Evolutionary conservation across 305 asterid species (phyloP).

Genomic region (Salvia sclarea): DNA sequence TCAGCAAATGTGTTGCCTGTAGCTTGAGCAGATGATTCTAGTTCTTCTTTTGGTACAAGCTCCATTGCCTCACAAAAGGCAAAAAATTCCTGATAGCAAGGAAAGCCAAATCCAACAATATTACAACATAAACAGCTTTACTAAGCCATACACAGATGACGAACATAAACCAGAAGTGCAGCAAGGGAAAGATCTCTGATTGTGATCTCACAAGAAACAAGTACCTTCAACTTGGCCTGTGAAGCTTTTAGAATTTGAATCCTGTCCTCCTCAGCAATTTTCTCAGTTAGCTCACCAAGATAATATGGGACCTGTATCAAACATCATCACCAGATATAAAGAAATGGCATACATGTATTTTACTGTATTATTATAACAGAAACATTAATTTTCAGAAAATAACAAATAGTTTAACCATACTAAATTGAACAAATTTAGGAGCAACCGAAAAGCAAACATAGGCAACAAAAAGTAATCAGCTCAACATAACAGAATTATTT

Average conservation of each 20-base stretch:
- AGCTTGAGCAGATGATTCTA: slow-evolving; percentile 46
- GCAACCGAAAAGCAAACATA: not conserved
- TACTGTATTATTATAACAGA: not conserved
- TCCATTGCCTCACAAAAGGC: slow-evolving; percentile 90
- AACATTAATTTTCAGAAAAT: not conserved
- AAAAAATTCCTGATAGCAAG: slow-evolving; percentile 68
- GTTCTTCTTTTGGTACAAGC: slow-evolving; percentile 85
- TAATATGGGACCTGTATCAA: slow-evolving; percentile 75
- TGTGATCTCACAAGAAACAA: slow-evolving; percentile 7
- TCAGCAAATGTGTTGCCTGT: slow-evolving; percentile 56
- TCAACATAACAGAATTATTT: not conserved
- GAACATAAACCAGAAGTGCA: not conserved
- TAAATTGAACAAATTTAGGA: not conserved
- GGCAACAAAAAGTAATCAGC: not conserved
- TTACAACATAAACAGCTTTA: slow-evolving; percentile 10
- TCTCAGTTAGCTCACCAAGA: slow-evolving; percentile 82
- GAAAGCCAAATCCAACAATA: slow-evolving; percentile 24
- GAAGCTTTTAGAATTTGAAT: slow-evolving; percentile 71
- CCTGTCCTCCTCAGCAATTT: slow-evolving; percentile 63
- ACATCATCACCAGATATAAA: slow-evolving; percentile 6
- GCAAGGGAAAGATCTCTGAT: not conserved
- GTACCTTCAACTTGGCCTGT: slow-evolving; percentile 78
- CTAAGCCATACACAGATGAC: slow-evolving; percentile 3
- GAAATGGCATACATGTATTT: not conserved
- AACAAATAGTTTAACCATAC: not conserved